These are phyloP conservation scores for Tricholoma flavovirens DNA, from an alignment of 768 basidiomycete species.

Conservation along the genomic window DNA sequence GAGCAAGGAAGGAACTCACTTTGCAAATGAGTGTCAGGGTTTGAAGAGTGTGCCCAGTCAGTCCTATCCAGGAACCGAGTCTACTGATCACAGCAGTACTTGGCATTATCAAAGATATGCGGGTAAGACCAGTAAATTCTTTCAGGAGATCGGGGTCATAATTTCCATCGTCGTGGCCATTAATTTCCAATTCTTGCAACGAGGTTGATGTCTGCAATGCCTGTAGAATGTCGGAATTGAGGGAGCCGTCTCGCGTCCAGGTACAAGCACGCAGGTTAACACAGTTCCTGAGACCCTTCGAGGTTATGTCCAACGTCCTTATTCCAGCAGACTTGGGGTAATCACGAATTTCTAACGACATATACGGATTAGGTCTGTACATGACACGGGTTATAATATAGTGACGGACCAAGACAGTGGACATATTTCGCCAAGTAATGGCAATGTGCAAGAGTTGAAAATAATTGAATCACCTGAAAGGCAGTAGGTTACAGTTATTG, in stretches of 20 bases:
- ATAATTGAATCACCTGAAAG: constrained; percentile 54
- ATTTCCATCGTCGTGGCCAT: constrained; percentile 53
- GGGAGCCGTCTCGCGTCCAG: constrained; percentile 78
- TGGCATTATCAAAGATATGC: constrained; percentile 73
- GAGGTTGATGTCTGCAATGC: constrained; percentile 37
- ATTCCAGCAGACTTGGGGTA: constrained; percentile 55
- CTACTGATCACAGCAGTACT: constrained; percentile 44
- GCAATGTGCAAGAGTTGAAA: constrained; percentile 50
- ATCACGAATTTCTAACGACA: constrained; percentile 56
- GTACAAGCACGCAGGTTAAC: constrained; percentile 54
- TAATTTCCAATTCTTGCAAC: constrained; percentile 62
- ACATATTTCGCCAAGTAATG: constrained; percentile 57
- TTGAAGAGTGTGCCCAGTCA: constrained; percentile 40
- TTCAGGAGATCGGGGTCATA: constrained; percentile 50
- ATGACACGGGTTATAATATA: background rate
- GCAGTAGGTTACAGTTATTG: background rate
- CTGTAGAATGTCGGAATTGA: constrained; percentile 53
- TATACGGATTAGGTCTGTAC: background rate
- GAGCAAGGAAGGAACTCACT: constrained; percentile 29
- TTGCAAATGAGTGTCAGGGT: constrained; percentile 67
- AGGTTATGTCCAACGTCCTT: constrained; percentile 33
- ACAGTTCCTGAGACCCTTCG: constrained; percentile 55
- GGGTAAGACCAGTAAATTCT: constrained; percentile 45
- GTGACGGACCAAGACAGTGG: constrained; percentile 46
- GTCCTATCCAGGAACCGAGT: constrained; percentile 45